These are phyloP conservation scores for Kalmusia sp. DNA, from an alignment of 2,329 filamentous ascomycete genomes.

Conservation along the genomic window DNA sequence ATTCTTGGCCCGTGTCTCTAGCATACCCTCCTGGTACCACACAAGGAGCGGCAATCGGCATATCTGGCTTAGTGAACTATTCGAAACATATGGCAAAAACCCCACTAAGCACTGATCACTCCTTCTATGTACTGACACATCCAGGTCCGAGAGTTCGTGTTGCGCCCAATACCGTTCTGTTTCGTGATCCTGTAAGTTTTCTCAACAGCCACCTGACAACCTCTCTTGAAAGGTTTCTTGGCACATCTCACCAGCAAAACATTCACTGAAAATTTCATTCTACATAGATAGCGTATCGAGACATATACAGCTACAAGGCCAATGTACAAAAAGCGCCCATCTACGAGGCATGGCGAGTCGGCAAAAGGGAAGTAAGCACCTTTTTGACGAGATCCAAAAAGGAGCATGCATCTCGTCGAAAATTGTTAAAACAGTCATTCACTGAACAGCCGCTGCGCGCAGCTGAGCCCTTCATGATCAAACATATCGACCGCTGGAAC, in stretches of 20 bases:
- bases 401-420: too few species aligned
- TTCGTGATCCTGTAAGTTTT: background rate
- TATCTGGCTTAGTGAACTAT: background rate
- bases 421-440: slow-evolving; percentile 1
- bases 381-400: background rate
- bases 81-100: background rate
- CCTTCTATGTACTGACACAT: background rate
- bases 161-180: background rate
- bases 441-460: slow-evolving; percentile 1
- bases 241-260: background rate
- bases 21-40: background rate
- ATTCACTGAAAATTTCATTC: background rate
- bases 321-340: background rate
- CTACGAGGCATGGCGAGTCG: background rate
- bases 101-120: background rate
- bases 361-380: background rate
- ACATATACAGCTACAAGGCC: background rate
- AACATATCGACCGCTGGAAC: slow-evolving; percentile 6
- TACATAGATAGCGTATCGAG: background rate
- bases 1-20: background rate
- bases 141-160: background rate
- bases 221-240: too few species aligned
- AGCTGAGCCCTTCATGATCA: background rate
- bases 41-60: background rate
- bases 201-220: too few species aligned